Evolutionary conservation across 176 grass and related monocot species (phyloP).

Genomic region (Oryza officinalis): DNA sequence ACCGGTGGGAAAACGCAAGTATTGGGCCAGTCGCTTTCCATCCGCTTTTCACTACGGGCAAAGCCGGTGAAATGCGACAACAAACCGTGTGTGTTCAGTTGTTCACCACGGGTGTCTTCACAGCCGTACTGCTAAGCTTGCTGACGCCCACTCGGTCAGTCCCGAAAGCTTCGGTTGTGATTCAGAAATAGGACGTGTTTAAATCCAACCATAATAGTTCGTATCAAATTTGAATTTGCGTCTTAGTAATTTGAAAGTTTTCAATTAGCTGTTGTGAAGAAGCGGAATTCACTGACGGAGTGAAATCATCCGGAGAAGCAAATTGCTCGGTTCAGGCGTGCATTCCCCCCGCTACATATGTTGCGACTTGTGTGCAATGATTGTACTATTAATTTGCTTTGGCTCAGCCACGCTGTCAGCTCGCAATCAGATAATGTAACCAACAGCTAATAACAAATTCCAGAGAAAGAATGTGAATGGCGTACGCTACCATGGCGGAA

Average conservation of each 20-base stretch:
- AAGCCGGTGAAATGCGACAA: no score
- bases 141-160: not conserved
- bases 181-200: not conserved
- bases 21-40: no score
- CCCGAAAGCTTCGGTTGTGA: no score
- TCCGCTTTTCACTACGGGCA: no score
- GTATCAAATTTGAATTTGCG: not conserved
- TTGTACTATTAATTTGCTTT: not conserved
- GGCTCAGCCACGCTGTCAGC: not conserved
- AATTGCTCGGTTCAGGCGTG: not conserved
- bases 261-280: not conserved
- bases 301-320: not conserved
- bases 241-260: not conserved
- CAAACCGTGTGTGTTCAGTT: no score
- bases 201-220: not conserved
- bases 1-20: no score
- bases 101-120: no score
- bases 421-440: not conserved
- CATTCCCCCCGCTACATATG: not conserved
- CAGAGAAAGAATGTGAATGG: constrained; percentile 12
- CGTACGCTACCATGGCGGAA: not conserved
- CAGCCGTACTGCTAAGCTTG: no score
- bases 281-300: not conserved
- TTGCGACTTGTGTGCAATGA: not conserved
- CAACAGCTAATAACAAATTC: not conserved